Conservation (phyloP, 768 basidiomycete genomes). For the Erythrobasidium yunnanense region DNA sequence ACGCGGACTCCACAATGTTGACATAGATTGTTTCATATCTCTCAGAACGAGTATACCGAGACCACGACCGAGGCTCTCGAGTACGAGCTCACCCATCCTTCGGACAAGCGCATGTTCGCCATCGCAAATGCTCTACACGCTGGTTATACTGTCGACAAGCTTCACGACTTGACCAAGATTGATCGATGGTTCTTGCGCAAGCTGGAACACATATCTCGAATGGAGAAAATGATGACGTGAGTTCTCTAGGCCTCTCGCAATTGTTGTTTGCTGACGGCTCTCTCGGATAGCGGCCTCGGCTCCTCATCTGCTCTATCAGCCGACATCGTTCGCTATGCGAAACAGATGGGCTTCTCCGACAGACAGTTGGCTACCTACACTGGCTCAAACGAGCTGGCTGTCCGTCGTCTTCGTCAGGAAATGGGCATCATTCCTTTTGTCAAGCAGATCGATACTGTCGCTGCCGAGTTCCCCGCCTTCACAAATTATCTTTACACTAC, state of each 20-base stretch:
- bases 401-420: slow-evolving; percentile 81
- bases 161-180: slow-evolving; percentile 96
- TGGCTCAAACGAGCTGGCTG: slow-evolving; percentile 81
- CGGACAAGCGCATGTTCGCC: slow-evolving; percentile 93
- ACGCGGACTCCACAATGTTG: no score
- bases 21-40: neutral
- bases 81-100: slow-evolving; percentile 83
- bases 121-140: slow-evolving; percentile 85
- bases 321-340: slow-evolving; percentile 62
- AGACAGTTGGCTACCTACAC: slow-evolving; percentile 71
- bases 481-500: slow-evolving; percentile 99
- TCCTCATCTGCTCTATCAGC: slow-evolving; percentile 52
- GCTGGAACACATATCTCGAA: slow-evolving; percentile 67
- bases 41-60: slow-evolving; percentile 54
- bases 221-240: slow-evolving; percentile 67
- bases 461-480: slow-evolving; percentile 95
- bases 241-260: slow-evolving; percentile 39
- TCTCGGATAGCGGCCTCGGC: slow-evolving; percentile 24
- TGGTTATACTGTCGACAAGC: slow-evolving; percentile 87
- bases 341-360: slow-evolving; percentile 94
- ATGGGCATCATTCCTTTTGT: slow-evolving; percentile 72
- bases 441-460: slow-evolving; percentile 98
- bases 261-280: neutral
- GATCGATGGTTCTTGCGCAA: slow-evolving; percentile 97
- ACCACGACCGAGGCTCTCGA: slow-evolving; percentile 70